Base-by-base conservation (phyloP, 169 alveolate species). In the Sarcocystis neurona region DNA sequence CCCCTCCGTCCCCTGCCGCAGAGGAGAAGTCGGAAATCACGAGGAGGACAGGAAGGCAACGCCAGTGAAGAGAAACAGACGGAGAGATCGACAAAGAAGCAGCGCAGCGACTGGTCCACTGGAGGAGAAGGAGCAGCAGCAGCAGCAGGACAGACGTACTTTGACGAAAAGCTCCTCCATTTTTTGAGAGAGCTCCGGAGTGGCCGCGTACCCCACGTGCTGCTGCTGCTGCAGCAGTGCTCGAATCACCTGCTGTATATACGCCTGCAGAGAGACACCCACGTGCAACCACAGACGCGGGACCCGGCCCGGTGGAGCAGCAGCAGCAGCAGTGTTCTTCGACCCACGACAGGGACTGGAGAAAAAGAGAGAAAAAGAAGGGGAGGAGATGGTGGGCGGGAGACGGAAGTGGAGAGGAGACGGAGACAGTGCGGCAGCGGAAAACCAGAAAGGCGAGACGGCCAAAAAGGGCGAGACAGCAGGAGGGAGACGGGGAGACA, bases 161-260 rank as follows among this genome's bases (percentile, higher is more conserved):
- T 85, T 85, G 43, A 4, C 34, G 30, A 85, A 53, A 32, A 85
- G 84, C n/a, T 85, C 90, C 32, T 85, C 84, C 48, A 85, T 58
- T 34, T 72, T 68, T 37, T 50, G 78, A 1, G 44, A n/a, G 30
- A 85, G 63, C 30, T 85, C 90, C 6, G 68, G 72, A 4, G 47
- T 39, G 10, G 85, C 90, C 8, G 90, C 48, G 41, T 66, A 48
- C 48, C 86, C 85, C 82, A 53, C 30, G 23, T 43, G 82, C 56
- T 78, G 86, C 90, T 85, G 90, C 70, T 47, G 18, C 58, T 85
- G 90, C 32, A 72, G 46, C 53, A 85, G 43, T 1, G 30, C 32
- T 39, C 34, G 23, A 43, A 72, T 72, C 43, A 72, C 82, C 15
- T 56, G 82, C 46, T 72, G 82, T 2, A 72, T 32, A 39, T 72